Evolutionary conservation across 805 yeast species (phyloP).

Genomic region (Dipodascopsis uninucleata): DNA sequence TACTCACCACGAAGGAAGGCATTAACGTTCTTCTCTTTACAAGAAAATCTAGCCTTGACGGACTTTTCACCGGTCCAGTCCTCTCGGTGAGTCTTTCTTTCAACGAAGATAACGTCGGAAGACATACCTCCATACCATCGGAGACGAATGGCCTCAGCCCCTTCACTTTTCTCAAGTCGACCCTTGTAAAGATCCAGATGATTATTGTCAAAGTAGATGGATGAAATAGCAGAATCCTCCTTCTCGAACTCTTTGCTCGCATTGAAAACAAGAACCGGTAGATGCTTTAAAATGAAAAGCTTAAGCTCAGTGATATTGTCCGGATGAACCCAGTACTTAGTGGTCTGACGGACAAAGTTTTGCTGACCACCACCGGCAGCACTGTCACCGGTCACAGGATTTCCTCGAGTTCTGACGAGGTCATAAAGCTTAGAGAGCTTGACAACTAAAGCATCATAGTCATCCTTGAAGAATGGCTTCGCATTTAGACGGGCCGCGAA

Average conservation of each 20-base stretch:
- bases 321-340: slow-evolving; percentile 99
- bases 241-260: slow-evolving; percentile 91
- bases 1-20: slow-evolving; percentile 76
- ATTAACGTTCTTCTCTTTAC: slow-evolving; percentile 88
- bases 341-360: slow-evolving; percentile 96
- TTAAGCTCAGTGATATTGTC: slow-evolving; percentile 96
- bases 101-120: slow-evolving; percentile 87
- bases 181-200: slow-evolving; percentile 91
- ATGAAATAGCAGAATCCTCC: slow-evolving; percentile 94
- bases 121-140: slow-evolving; percentile 99
- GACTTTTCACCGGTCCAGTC: slow-evolving; percentile 99
- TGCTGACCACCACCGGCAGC: slow-evolving; percentile 98
- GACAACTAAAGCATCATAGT: slow-evolving; percentile 84
- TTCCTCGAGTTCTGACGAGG: slow-evolving; percentile 90
- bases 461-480: slow-evolving; percentile 93
- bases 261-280: slow-evolving; percentile 95
- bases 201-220: slow-evolving; percentile 90
- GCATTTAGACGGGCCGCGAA: slow-evolving; percentile 90
- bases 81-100: slow-evolving; percentile 96
- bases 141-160: slow-evolving; percentile 96
- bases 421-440: slow-evolving; percentile 86
- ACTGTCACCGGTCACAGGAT: slow-evolving; percentile 91
- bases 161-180: slow-evolving; percentile 91
- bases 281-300: slow-evolving; percentile 84
- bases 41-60: slow-evolving; percentile 93